These are phyloP conservation scores for Zymoseptoria ardabiliae DNA, from an alignment of 2,329 filamentous ascomycete genomes.

Conservation along the genomic window DNA sequence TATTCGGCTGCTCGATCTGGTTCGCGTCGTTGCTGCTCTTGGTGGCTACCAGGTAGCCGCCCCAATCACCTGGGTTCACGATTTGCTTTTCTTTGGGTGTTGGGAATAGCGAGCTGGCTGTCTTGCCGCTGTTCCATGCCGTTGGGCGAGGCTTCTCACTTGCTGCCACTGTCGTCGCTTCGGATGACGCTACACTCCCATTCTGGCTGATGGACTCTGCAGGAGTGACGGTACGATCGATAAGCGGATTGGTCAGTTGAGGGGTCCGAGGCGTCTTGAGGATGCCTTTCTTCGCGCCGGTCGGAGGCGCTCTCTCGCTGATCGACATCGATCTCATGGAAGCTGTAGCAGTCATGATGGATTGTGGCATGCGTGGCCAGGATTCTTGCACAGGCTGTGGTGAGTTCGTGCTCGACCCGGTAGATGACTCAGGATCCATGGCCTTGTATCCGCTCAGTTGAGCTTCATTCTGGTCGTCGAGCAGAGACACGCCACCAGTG, in stretches of 20 bases:
- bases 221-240: background rate
- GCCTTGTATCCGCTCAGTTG: conserved; percentile 15
- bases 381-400: conserved; percentile 1
- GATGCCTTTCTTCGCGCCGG: background rate
- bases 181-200: background rate
- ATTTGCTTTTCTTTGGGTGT: conserved; percentile 4
- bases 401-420: background rate
- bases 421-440: conserved; percentile 5
- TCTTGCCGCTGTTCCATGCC: conserved; percentile 5
- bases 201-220: background rate
- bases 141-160: background rate
- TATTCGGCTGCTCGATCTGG: background rate
- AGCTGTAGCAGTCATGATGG: background rate
- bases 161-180: background rate
- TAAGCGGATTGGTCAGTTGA: background rate
- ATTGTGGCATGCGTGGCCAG: background rate
- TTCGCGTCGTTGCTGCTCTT: background rate
- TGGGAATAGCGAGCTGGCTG: conserved; percentile 10
- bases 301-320: background rate
- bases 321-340: conserved; percentile 8
- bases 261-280: background rate
- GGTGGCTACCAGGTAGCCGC: background rate
- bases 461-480: conserved; percentile 14
- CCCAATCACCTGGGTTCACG: background rate
- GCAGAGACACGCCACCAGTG: conserved; percentile 12